Conservation (phyloP, 129 eudicot genomes). For the Solidago caesia region DNA sequence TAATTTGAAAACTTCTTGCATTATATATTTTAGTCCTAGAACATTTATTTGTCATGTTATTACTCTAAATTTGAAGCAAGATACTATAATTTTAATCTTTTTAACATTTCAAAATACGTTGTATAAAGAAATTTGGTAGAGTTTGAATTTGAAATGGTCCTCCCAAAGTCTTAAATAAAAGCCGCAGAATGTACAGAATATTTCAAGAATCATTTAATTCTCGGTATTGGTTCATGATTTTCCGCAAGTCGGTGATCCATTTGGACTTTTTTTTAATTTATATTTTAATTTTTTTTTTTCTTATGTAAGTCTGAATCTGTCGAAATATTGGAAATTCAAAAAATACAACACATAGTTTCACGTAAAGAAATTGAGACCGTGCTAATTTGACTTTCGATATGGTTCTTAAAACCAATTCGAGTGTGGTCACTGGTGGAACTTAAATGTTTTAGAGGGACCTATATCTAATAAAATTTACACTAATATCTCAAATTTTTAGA, state of each 20-base stretch:
- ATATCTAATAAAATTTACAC: too few relatives aligned
- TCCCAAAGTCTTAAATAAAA: conserved; percentile 3
- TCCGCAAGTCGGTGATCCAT: conserved; percentile 31
- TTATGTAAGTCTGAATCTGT: not conserved
- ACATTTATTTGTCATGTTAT: too few relatives aligned
- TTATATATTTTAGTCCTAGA: too few relatives aligned
- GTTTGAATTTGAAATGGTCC: conserved; percentile 10
- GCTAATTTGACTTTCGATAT: too few relatives aligned
- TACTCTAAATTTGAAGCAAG: too few relatives aligned
- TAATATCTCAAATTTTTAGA: too few relatives aligned
- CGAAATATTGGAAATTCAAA: not conserved
- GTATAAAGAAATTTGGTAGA: not conserved
- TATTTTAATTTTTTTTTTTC: not conserved
- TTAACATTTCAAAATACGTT: not conserved
- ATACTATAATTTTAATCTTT: too few relatives aligned
- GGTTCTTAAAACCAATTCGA: too few relatives aligned
- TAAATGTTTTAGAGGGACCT: too few relatives aligned
- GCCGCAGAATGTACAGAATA: not conserved
- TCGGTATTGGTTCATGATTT: conserved; percentile 1
- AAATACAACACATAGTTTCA: not conserved
- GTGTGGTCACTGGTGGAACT: too few relatives aligned
- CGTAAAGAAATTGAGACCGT: not conserved
- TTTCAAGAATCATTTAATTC: conserved; percentile 17
- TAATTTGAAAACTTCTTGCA: too few relatives aligned
- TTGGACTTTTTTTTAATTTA: not conserved